These are phyloP conservation scores for Metschnikowia baotianmanensis DNA, from an alignment of 805 yeast genomes.

Conservation along the genomic window DNA sequence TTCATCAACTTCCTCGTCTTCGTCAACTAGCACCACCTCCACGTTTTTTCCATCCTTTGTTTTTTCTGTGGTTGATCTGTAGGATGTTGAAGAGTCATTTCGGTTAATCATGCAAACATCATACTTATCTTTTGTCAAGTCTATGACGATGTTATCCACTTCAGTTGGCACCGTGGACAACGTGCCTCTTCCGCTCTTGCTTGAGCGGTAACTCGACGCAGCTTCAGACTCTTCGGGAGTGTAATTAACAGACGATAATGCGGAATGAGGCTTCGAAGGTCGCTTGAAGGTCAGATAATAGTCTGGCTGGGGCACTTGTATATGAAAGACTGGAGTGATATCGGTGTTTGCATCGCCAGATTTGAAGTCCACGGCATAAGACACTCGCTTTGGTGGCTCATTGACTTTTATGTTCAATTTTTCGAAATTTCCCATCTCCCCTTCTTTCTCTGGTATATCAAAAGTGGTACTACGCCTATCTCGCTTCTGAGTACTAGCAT, in stretches of 20 bases:
- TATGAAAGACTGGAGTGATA: conserved; percentile 3
- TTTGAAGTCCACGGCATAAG: conserved; percentile 42
- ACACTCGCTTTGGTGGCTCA: conserved; percentile 38
- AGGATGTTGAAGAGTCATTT: conserved; percentile 34
- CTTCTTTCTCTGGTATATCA: not conserved
- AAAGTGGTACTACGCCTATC: not conserved
- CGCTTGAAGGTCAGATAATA: conserved; percentile 1
- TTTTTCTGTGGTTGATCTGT: conserved; percentile 39
- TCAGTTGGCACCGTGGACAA: conserved; percentile 31
- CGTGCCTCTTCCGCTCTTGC: conserved; percentile 27
- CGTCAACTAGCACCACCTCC: conserved; percentile 44
- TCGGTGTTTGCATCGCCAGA: conserved; percentile 1
- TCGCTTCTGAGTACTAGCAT: not conserved
- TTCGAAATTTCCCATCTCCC: conserved; percentile 3
- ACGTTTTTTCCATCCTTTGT: conserved; percentile 37
- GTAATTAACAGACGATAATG: not conserved
- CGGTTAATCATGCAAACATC: conserved; percentile 38
- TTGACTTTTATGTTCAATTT: conserved; percentile 26
- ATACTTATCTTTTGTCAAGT: conserved; percentile 40
- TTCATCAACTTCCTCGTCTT: conserved; percentile 28
- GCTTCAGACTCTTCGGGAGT: conserved; percentile 13
- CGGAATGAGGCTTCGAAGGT: not conserved
- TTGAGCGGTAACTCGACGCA: conserved; percentile 31
- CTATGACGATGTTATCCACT: conserved; percentile 39
- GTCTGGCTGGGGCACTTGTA: conserved; percentile 4